A percentile compares a stretch with the other conserved stretches of the same genome.
phyloP scores from a whole-genome alignment of 352 stramenopile species.

The Phytopythium litorale region DNA sequence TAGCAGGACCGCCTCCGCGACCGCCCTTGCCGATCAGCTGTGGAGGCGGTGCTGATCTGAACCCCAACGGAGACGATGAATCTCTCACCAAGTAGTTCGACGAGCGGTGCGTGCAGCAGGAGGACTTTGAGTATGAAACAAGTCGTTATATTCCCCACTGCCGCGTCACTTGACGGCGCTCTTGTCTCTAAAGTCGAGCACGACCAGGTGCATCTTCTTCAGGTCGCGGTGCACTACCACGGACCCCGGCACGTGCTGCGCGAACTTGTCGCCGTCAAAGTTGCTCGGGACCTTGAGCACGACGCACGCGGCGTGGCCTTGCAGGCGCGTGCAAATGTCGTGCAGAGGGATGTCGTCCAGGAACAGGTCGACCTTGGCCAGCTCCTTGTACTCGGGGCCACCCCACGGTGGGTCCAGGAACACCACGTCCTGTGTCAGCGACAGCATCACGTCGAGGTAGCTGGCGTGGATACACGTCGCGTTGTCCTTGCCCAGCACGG shows the following conservation, averaged over 20 bases:
- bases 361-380: slow-evolving; percentile 64
- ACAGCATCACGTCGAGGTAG: slow-evolving; percentile 70
- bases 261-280: slow-evolving; percentile 76
- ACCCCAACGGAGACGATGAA: not conserved
- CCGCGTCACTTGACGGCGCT: not conserved
- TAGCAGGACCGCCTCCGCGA: not conserved
- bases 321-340: slow-evolving; percentile 51
- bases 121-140: not conserved
- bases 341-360: slow-evolving; percentile 59
- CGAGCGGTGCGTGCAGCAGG: not conserved
- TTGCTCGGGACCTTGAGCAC: slow-evolving; percentile 81
- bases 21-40: not conserved
- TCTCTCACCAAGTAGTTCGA: not conserved
- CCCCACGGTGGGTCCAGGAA: slow-evolving; percentile 85
- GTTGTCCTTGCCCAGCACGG: slow-evolving; percentile 57
- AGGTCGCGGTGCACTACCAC: slow-evolving; percentile 61
- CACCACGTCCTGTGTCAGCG: slow-evolving; percentile 71
- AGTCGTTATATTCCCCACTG: not conserved
- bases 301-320: slow-evolving; percentile 45
- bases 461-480: slow-evolving; percentile 51
- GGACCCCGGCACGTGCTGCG: slow-evolving; percentile 42
- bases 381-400: slow-evolving; percentile 76
- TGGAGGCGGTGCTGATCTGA: not conserved
- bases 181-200: slow-evolving; percentile 50
- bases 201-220: slow-evolving; percentile 78